Percentiles rank a stretch among this genome's conserved stretches.
phyloP scores from a whole-genome alignment of 2,329 filamentous ascomycete genomes.

The Didymellaceae sp. region DNA sequence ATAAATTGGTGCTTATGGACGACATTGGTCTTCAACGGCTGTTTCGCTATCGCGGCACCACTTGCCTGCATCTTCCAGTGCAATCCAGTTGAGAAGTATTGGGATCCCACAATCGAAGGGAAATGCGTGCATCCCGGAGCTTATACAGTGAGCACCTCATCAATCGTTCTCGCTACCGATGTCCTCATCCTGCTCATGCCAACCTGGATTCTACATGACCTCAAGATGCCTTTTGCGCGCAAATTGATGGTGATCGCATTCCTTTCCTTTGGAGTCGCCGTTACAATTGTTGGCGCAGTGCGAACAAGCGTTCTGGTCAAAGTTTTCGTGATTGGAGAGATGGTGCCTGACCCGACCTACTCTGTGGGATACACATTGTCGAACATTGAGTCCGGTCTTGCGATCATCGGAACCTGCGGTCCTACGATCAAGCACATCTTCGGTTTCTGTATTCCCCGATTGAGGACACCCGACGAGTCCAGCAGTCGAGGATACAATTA shows the following conservation, averaged over 20 bases:
- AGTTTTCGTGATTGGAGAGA: slow-evolving; percentile 15
- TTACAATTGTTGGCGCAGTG: slow-evolving; percentile 23
- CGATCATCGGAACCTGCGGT: slow-evolving; percentile 25
- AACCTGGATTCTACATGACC: slow-evolving; percentile 28
- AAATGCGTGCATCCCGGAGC: slow-evolving; percentile 17
- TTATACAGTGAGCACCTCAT: slow-evolving; percentile 22
- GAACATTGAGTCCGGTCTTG: slow-evolving; percentile 28
- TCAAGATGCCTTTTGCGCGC: slow-evolving; percentile 24
- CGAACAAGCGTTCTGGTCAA: slow-evolving; percentile 20
- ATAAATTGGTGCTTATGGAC: slow-evolving; percentile 25
- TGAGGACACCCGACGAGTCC: slow-evolving; percentile 11
- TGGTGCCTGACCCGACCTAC: slow-evolving; percentile 17
- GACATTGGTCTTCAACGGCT: slow-evolving; percentile 20
- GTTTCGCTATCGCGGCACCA: slow-evolving; percentile 23
- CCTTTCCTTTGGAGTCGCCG: slow-evolving; percentile 24
- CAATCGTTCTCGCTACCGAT: slow-evolving; percentile 25
- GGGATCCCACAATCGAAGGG: slow-evolving; percentile 31
- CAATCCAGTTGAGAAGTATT: slow-evolving; percentile 34
- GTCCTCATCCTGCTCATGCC: slow-evolving; percentile 29
- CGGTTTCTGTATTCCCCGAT: slow-evolving; percentile 23
- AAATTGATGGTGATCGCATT: slow-evolving; percentile 28
- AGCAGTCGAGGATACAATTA: slow-evolving; percentile 8
- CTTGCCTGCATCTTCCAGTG: slow-evolving; percentile 37
- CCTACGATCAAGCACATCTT: slow-evolving; percentile 28
- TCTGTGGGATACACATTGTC: slow-evolving; percentile 19